Evolutionary conservation across 495 filamentous ascomycete genomes (phyloP).

Genomic region (Antarctomyces pellizariae): DNA sequence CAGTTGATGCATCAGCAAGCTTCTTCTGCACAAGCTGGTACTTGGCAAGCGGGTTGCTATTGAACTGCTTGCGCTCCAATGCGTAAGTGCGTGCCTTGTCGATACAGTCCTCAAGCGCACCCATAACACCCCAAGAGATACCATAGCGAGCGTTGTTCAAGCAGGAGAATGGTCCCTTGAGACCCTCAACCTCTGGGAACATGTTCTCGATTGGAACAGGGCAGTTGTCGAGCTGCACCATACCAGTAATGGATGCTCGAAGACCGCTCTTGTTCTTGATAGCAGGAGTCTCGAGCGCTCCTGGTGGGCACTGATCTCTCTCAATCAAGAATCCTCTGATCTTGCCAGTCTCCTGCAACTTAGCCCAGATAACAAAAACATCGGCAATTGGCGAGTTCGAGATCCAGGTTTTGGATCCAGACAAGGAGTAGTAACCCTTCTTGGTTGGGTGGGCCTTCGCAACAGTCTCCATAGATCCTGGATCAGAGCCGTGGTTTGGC

Average conservation of each 20-base stretch:
- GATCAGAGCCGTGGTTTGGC: slow-evolving; percentile 93
- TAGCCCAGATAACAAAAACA: slow-evolving; percentile 83
- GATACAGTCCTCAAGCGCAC: slow-evolving; percentile 82
- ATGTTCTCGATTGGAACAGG: slow-evolving; percentile 82
- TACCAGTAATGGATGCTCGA: slow-evolving; percentile 81
- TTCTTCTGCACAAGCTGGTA: slow-evolving; percentile 99
- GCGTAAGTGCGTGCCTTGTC: slow-evolving; percentile 61
- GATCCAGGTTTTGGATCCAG: slow-evolving; percentile 93
- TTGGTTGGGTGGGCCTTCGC: slow-evolving; percentile 74
- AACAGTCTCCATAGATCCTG: slow-evolving; percentile 80
- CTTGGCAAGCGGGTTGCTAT: slow-evolving; percentile 82
- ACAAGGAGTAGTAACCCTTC: slow-evolving; percentile 59
- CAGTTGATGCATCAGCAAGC: slow-evolving; percentile 73
- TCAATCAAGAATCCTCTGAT: slow-evolving; percentile 91
- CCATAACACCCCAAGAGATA: slow-evolving; percentile 84
- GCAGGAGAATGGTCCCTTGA: slow-evolving; percentile 78
- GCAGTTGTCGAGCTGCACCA: slow-evolving; percentile 87
- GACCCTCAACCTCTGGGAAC: slow-evolving; percentile 76
- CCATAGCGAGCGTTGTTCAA: slow-evolving; percentile 82
- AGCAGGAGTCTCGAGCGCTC: slow-evolving; percentile 73
- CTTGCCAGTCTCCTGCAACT: slow-evolving; percentile 70
- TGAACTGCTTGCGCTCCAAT: slow-evolving; percentile 86
- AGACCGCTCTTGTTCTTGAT: slow-evolving; percentile 93
- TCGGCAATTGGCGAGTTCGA: slow-evolving; percentile 93
- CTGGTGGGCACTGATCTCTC: slow-evolving; percentile 52